These are phyloP conservation scores for Astragalus membranaceus DNA, from an alignment of 306 rosid species.

Conservation along the genomic window DNA sequence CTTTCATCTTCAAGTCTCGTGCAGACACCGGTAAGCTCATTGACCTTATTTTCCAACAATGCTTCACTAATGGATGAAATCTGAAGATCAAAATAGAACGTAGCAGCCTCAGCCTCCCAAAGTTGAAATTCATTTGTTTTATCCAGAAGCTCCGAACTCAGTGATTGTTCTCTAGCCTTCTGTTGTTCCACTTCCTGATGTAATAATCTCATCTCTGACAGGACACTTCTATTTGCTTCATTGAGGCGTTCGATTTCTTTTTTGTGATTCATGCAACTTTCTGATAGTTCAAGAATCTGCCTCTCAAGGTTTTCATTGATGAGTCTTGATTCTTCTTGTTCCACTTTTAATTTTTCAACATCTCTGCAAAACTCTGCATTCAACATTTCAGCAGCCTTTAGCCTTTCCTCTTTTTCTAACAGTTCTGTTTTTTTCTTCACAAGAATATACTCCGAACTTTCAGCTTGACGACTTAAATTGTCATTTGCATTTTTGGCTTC, in stretches of 20 bases:
- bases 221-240: constrained; percentile 44
- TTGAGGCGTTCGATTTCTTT: constrained; percentile 56
- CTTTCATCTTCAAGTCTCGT: constrained; percentile 58
- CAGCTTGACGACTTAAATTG: constrained; percentile 45
- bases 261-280: constrained; percentile 49
- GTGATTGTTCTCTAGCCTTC: constrained; percentile 59
- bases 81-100: constrained; percentile 90
- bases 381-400: constrained; percentile 43
- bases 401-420: constrained; percentile 52
- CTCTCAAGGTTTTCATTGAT: constrained; percentile 44
- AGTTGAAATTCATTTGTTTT: constrained; percentile 71
- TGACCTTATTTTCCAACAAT: constrained; percentile 72
- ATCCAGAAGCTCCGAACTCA: constrained; percentile 72
- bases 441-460: constrained; percentile 39
- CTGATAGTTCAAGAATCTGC: constrained; percentile 55
- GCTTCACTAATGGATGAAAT: constrained; percentile 74
- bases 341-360: constrained; percentile 56
- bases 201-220: constrained; percentile 50
- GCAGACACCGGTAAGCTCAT: constrained; percentile 70
- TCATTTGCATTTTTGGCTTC: constrained; percentile 43
- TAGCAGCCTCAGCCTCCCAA: constrained; percentile 91
- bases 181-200: constrained; percentile 56
- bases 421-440: constrained; percentile 50
- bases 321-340: constrained; percentile 39
- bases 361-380: constrained; percentile 48